A percentile compares a stretch with the other conserved stretches of the same genome.
Conservation (phyloP, 768 basidiomycete species). For the Naganishia friedmannii region DNA sequence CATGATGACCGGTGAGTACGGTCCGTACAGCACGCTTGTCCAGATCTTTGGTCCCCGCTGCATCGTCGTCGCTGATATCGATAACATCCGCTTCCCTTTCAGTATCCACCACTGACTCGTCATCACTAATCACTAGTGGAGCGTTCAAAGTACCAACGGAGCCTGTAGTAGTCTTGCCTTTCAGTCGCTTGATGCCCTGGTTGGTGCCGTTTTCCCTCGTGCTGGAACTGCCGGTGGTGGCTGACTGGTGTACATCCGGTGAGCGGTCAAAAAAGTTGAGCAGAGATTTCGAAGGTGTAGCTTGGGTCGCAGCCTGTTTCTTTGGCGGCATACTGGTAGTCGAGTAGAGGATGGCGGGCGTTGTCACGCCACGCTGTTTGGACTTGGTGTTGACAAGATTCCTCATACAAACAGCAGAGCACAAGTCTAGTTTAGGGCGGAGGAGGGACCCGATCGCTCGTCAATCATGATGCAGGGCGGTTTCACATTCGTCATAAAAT, state of each 20-base stretch:
- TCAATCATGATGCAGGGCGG: no score
- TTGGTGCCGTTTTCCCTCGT: not conserved
- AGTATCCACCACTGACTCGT: conserved; percentile 38
- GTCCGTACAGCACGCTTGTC: no score
- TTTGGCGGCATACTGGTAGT: conserved; percentile 3
- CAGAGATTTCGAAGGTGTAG: not conserved
- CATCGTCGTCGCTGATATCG: conserved; percentile 18
- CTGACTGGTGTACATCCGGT: not conserved
- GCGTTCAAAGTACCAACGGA: conserved; percentile 27
- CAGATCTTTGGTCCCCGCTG: conserved; percentile 12
- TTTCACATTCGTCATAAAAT: no score
- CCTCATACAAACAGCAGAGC: no score
- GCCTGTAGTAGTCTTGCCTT: no score
- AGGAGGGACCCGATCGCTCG: no score
- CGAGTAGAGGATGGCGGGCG: no score
- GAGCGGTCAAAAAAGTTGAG: conserved; percentile 21
- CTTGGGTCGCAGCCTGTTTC: conserved; percentile 1
- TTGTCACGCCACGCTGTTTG: no score
- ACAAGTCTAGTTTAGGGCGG: no score
- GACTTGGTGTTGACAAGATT: no score
- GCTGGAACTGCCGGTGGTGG: not conserved
- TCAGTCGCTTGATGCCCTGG: not conserved
- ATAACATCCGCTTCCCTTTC: not conserved
- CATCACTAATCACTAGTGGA: conserved; percentile 49
- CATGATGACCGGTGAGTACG: conserved; percentile 31